Conservation (phyloP, 2,329 filamentous ascomycete species). For the Botrytis byssoidea region DNA sequence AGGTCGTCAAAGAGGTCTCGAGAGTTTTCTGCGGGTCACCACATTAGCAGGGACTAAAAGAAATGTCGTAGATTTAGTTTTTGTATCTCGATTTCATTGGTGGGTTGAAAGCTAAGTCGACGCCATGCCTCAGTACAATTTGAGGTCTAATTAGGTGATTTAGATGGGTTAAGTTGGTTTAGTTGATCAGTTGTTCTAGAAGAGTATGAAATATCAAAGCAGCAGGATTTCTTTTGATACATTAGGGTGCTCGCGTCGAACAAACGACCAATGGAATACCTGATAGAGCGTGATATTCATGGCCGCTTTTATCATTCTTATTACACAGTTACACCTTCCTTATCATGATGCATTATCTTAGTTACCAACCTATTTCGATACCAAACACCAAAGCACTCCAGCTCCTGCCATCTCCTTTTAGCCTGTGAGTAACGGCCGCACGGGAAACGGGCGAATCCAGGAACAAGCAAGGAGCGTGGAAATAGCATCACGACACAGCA, state of each 20-base stretch:
- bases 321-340: neutral
- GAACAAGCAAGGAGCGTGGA: neutral
- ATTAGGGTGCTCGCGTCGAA: too few species aligned
- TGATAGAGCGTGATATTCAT: neutral
- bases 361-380: neutral
- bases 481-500: neutral
- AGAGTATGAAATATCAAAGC: neutral
- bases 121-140: neutral
- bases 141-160: neutral
- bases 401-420: constrained; percentile 2
- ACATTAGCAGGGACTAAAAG: neutral
- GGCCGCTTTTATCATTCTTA: neutral
- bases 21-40: neutral
- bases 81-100: neutral
- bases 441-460: neutral
- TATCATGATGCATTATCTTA: neutral
- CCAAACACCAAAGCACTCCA: neutral
- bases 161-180: neutral
- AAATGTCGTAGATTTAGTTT: neutral
- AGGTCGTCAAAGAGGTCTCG: neutral
- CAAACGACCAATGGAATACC: neutral
- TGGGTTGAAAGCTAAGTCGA: neutral
- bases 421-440: neutral
- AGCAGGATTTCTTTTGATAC: neutral
- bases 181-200: neutral